These are phyloP conservation scores for Viridothelium virens DNA, from an alignment of 495 filamentous ascomycete species.

Conservation along the genomic window DNA sequence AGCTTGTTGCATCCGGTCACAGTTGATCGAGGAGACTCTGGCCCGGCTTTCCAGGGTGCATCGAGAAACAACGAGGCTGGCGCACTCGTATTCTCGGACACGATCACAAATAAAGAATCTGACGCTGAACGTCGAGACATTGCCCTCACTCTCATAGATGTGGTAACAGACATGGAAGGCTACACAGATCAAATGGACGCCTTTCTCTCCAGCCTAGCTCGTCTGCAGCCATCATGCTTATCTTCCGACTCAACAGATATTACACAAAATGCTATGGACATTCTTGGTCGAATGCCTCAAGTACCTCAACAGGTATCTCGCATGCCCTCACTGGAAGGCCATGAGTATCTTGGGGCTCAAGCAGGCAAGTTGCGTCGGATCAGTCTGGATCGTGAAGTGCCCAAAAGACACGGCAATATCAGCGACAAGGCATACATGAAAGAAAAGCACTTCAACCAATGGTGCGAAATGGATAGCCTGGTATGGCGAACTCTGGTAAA, in stretches of 20 bases:
- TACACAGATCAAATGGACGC: not conserved
- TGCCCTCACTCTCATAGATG: not conserved
- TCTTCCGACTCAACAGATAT: not conserved
- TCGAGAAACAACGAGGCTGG: not conserved
- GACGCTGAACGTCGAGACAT: not conserved
- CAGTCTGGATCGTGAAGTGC: not conserved
- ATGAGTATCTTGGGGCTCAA: not conserved
- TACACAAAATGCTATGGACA: not conserved
- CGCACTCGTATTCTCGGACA: not conserved
- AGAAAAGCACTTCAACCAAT: not conserved
- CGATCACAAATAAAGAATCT: not conserved
- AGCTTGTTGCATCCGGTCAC: not conserved
- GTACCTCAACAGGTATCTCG: not conserved
- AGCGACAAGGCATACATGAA: not conserved
- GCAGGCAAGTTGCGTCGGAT: not conserved
- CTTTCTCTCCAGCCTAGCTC: not conserved
- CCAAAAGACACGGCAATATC: not conserved
- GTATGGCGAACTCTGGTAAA: not conserved
- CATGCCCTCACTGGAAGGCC: not conserved
- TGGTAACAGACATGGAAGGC: not conserved
- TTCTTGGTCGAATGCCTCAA: not conserved
- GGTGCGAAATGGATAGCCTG: not conserved
- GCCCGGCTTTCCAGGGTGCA: not conserved
- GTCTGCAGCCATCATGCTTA: not conserved
- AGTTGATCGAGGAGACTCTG: not conserved